A percentile compares a stretch with the other conserved stretches of the same genome.
phyloP scores from a whole-genome alignment of 495 filamentous ascomycete genomes.

The Penicillium egyptiacum region DNA sequence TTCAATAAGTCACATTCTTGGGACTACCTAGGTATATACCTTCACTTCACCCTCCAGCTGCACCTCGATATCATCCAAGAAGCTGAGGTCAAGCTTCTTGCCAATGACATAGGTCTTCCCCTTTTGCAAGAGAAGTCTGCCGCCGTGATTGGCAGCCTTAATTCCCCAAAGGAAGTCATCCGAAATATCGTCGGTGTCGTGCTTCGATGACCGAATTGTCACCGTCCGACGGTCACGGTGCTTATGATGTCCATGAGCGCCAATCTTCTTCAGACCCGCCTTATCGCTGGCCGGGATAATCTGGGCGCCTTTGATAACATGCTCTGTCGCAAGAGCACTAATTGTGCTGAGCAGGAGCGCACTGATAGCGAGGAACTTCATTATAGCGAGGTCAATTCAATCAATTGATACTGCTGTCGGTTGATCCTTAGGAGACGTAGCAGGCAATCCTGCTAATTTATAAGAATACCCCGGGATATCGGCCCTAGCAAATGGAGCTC shows the following conservation, averaged over 20 bases:
- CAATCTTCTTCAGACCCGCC: constrained; percentile 23
- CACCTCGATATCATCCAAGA: constrained; percentile 56
- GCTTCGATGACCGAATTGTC: constrained; percentile 50
- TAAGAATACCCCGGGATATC: constrained; percentile 1
- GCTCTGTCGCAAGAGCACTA: constrained; percentile 16
- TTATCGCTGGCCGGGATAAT: constrained; percentile 32
- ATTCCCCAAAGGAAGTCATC: constrained; percentile 53
- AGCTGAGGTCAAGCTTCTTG: constrained; percentile 56
- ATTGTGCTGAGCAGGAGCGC: constrained; percentile 29
- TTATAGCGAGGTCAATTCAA: constrained; percentile 7
- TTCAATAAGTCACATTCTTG: background rate
- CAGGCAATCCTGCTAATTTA: background rate
- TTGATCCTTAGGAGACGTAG: background rate
- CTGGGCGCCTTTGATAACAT: constrained; percentile 27
- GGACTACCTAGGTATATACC: constrained; percentile 29
- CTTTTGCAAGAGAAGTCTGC: constrained; percentile 50
- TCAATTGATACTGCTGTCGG: background rate
- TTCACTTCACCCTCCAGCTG: constrained; percentile 57
- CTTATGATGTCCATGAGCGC: constrained; percentile 30
- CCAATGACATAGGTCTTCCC: constrained; percentile 55
- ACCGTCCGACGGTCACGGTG: constrained; percentile 44
- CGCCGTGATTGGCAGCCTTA: constrained; percentile 54
- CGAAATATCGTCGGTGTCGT: constrained; percentile 55
- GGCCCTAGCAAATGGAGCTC: background rate
- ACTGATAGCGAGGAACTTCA: constrained; percentile 30